phyloP scores from a whole-genome alignment of 257 asterid species.

The Eucommia ulmoides region DNA sequence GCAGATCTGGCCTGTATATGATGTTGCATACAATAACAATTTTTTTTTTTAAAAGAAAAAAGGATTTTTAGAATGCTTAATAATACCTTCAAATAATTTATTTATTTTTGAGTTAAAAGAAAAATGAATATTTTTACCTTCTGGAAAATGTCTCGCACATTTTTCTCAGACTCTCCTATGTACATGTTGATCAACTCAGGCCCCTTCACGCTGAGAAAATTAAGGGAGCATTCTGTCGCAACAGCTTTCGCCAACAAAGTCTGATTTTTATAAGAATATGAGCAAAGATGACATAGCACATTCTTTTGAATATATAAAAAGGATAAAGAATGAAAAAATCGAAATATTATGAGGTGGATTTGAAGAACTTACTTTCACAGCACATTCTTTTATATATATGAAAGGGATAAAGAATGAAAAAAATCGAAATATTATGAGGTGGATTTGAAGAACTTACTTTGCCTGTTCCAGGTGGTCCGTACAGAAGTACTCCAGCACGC shows the following conservation, averaged over 20 bases:
- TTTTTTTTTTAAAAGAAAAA: too few relatives aligned
- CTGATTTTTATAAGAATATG: slow-evolving; percentile 35
- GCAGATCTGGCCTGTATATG: slow-evolving; percentile 83
- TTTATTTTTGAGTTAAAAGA: too few relatives aligned
- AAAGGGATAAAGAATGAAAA: slow-evolving; percentile 3
- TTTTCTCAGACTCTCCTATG: slow-evolving; percentile 97
- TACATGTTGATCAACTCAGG: slow-evolving; percentile 98
- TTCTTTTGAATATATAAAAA: slow-evolving; percentile 5
- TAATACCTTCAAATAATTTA: too few relatives aligned
- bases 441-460: slow-evolving; percentile 44
- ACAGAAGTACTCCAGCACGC: slow-evolving; percentile 96
- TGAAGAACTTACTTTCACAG: slow-evolving; percentile 44
- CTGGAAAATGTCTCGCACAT: slow-evolving; percentile 86
- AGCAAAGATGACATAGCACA: slow-evolving; percentile 8
- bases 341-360: slow-evolving; percentile 4
- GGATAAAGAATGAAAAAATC: slow-evolving; percentile 1
- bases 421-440: slow-evolving; percentile 1
- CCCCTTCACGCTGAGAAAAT: slow-evolving; percentile 92
- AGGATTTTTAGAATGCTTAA: too few relatives aligned
- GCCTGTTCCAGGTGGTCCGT: slow-evolving; percentile 99
- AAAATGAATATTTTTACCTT: too few relatives aligned
- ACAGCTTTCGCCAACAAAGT: slow-evolving; percentile 96
- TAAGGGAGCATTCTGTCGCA: slow-evolving; percentile 95
- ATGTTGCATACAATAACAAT: slow-evolving; percentile 7
- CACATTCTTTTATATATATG: slow-evolving; percentile 6